These are phyloP conservation scores for Thalassia testudinum DNA, from an alignment of 116 monocot genomes.

Conservation along the genomic window DNA sequence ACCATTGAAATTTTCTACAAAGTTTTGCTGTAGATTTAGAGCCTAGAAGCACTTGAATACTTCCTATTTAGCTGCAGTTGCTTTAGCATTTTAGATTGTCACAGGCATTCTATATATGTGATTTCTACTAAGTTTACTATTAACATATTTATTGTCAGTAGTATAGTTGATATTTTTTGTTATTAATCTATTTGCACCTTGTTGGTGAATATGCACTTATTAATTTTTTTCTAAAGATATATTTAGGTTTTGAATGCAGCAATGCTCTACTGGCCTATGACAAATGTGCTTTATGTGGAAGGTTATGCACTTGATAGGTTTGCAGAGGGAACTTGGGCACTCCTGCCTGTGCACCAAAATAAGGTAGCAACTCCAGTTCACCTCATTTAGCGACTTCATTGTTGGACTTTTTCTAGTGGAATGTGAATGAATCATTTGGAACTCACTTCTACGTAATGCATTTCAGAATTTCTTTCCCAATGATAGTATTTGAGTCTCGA, in stretches of 20 bases:
- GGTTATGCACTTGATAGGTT: conserved; percentile 93
- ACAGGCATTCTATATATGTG: no score
- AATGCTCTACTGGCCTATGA: conserved; percentile 91
- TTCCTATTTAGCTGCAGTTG: no score
- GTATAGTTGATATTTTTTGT: neutral
- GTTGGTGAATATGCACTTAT: neutral
- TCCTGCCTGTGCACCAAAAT: conserved; percentile 90
- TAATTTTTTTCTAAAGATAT: conserved; percentile 1
- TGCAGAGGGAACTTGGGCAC: conserved; percentile 82
- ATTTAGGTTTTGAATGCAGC: conserved; percentile 85
- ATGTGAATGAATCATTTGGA: no score
- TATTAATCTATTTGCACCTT: neutral
- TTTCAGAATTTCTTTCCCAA: neutral
- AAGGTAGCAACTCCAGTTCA: conserved; percentile 22
- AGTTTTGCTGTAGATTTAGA: no score
- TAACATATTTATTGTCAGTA: no score
- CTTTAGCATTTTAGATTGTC: no score
- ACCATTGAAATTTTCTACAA: no score
- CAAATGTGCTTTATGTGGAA: conserved; percentile 77
- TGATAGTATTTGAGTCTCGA: no score
- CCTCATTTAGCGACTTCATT: neutral
- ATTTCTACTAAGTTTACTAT: no score
- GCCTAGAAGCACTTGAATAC: no score
- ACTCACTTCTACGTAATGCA: no score
- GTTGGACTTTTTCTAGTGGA: no score